Evolutionary conservation across 805 yeast species (phyloP).

Genomic region (Wickerhamomyces kurtzmanii): DNA sequence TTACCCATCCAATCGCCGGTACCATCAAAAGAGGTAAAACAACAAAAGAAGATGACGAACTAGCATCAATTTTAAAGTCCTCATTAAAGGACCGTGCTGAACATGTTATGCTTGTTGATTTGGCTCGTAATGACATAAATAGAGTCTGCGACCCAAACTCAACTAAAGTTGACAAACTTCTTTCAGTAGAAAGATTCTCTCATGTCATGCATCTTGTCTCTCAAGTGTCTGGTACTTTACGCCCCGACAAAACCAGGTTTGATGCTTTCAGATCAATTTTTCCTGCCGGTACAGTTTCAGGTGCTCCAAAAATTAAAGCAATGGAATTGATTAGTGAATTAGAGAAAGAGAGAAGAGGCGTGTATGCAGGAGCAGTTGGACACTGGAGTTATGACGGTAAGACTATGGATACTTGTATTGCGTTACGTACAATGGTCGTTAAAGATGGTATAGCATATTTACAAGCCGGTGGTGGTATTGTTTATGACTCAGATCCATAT

Average conservation of each 20-base stretch:
- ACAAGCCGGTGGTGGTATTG: slow-evolving; percentile 99
- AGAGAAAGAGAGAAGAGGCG: slow-evolving; percentile 89
- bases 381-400: slow-evolving; percentile 95
- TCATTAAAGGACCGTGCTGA: slow-evolving; percentile 93
- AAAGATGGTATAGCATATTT: slow-evolving; percentile 85
- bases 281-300: slow-evolving; percentile 99
- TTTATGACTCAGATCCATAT: slow-evolving; percentile 85
- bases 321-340: slow-evolving; percentile 90
- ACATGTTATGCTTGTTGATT: slow-evolving; percentile 96
- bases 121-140: slow-evolving; percentile 94
- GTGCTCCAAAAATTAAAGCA: slow-evolving; percentile 96
- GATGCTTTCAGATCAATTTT: slow-evolving; percentile 97
- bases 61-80: slow-evolving; percentile 64
- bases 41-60: slow-evolving; percentile 78
- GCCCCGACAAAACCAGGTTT: slow-evolving; percentile 78
- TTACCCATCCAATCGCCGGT: slow-evolving; percentile 98
- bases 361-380: slow-evolving; percentile 98
- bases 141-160: slow-evolving; percentile 85
- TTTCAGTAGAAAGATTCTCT: slow-evolving; percentile 87
- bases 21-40: slow-evolving; percentile 88
- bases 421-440: slow-evolving; percentile 92
- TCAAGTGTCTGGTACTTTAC: slow-evolving; percentile 85
- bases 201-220: slow-evolving; percentile 97
- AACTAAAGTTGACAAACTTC: slow-evolving; percentile 78
- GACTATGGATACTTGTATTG: slow-evolving; percentile 96